Evolutionary conservation across 371 early-diverging fungal species (phyloP).

Genomic region (Mortierella sp.): DNA sequence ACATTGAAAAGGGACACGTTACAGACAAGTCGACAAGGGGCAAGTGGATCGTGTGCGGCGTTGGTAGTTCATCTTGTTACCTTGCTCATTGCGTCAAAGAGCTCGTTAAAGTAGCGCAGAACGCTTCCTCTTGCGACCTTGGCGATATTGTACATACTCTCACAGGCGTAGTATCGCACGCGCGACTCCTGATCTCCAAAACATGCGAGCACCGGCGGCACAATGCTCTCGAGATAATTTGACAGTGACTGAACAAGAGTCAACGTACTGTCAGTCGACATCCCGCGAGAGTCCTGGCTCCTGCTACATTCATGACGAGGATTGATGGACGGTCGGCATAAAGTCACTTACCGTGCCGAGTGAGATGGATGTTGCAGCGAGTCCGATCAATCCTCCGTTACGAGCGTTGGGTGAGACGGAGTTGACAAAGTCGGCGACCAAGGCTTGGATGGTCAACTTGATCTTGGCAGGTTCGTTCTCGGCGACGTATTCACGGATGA

Average conservation of each 20-base stretch:
- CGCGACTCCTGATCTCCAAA: constrained; percentile 87
- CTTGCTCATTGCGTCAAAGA: constrained; percentile 92
- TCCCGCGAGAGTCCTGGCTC: too few species aligned
- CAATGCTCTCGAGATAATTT: constrained; percentile 75
- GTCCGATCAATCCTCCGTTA: constrained; percentile 92
- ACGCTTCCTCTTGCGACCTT: constrained; percentile 90
- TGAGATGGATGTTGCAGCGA: constrained; percentile 90
- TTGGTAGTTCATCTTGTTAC: constrained; percentile 54
- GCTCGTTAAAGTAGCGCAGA: constrained; percentile 89
- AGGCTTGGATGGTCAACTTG: constrained; percentile 70
- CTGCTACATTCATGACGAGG: too few species aligned
- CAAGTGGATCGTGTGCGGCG: background rate
- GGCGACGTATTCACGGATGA: constrained; percentile 73
- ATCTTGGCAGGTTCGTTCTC: constrained; percentile 64
- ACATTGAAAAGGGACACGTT: background rate
- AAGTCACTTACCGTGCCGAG: constrained; percentile 69
- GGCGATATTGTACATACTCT: constrained; percentile 94
- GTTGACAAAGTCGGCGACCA: constrained; percentile 86
- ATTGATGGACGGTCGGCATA: too few species aligned
- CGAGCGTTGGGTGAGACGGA: constrained; percentile 82
- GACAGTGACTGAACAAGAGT: constrained; percentile 53
- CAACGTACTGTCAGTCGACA: background rate
- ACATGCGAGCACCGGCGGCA: constrained; percentile 92
- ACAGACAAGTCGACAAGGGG: background rate
- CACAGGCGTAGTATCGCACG: constrained; percentile 95